Base-by-base conservation (phyloP, 225 moss, liverwort and hornwort genomes). In the Physcomitrellopsis africana region DNA sequence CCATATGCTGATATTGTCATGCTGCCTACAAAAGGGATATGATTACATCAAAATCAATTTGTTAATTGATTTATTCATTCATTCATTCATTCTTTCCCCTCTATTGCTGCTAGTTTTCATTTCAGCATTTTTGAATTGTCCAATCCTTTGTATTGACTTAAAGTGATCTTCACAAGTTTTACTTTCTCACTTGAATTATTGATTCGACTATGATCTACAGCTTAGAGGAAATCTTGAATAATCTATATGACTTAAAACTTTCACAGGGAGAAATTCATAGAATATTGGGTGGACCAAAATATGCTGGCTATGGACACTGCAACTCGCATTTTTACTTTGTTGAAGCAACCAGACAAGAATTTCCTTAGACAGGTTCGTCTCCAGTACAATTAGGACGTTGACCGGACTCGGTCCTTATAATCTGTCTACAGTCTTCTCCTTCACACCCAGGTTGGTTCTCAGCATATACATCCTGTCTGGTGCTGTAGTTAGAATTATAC, bases 341-440 rank as follows among this genome's bases (percentile, higher is more conserved):
- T 99, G 73, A 94, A 92, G 83, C 97, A 95, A 77, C 92, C 93
- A 41, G 93, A 95, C 77, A 99, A 89, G 86, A 92, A 84, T 64
- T 99, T 85, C 53, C 85, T 99, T 32, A 85, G 90, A 72, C 97
- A 94, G 93, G 97, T 99, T 62, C 41, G 65, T 77, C 57, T 77
- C 54, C 57, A 20, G 51, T 26, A 51, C 24, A 65, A 23, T 78
- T 46, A 17, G 1, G 52, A 48, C 15, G 48, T 64, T 23, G 23
- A 49, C 24, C 37, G 54, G 19, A 22, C 65, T 58, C 55, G 60
- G 59, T 57, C 4, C 17, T 18, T 43, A 24, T 27, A 69, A 43
- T 27, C 37, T 72, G 27, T 63, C 61, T 63, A 2, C 49, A 24
- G 20, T 44, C 61, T 32, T 51, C 62, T 10, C 8, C 53, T 62